These are phyloP conservation scores for Athelia psychrophila DNA, from an alignment of 1,284 basidiomycete species.

Conservation along the genomic window DNA sequence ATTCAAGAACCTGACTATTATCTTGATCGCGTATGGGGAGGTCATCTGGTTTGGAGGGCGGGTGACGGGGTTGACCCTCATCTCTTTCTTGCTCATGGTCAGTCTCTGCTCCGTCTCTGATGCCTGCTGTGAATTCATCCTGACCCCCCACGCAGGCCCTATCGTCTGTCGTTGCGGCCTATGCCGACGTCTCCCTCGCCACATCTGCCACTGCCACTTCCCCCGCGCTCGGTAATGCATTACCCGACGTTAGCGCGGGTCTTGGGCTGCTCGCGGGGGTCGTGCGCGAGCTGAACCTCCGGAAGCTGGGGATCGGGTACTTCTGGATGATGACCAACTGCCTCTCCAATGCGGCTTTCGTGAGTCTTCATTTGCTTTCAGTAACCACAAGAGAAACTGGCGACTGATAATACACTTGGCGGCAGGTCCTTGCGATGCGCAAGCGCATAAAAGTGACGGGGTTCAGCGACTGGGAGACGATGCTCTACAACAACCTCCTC, in stretches of 20 bases:
- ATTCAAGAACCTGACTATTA: constrained; percentile 99
- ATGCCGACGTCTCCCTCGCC: constrained; percentile 76
- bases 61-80: constrained; percentile 85
- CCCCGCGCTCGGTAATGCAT: constrained; percentile 16
- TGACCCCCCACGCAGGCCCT: too few species aligned
- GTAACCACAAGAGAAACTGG: constrained; percentile 6
- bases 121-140: constrained; percentile 2
- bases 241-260: constrained; percentile 39
- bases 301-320: constrained; percentile 76
- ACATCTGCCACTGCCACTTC: constrained; percentile 26
- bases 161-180: constrained; percentile 96
- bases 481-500: constrained; percentile 99
- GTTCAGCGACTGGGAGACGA: constrained; percentile 99
- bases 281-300: neutral
- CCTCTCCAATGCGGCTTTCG: constrained; percentile 88
- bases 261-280: constrained; percentile 32
- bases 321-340: constrained; percentile 98
- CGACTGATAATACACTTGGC: neutral
- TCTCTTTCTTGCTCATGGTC: constrained; percentile 94
- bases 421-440: constrained; percentile 90
- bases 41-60: constrained; percentile 95
- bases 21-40: constrained; percentile 98
- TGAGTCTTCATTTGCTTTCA: constrained; percentile 37
- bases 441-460: constrained; percentile 97
- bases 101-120: constrained; percentile 20